Conservation (phyloP, 129 eudicot species). For the Gnaphalium uliginosum region DNA sequence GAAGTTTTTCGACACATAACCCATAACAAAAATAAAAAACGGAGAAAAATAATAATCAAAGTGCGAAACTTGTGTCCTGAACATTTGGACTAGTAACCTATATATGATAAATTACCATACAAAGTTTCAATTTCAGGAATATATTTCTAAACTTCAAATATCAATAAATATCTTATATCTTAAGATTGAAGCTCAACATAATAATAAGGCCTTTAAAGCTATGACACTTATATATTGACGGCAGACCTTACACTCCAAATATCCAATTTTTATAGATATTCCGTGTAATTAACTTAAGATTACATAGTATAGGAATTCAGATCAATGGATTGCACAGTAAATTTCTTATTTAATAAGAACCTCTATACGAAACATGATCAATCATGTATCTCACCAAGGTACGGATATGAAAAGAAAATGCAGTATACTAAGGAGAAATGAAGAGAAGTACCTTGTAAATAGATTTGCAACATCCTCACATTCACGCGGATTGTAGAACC, state of each 20-base stretch:
- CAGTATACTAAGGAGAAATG: neutral
- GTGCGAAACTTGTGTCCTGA: no score
- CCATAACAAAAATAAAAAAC: no score
- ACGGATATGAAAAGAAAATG: neutral
- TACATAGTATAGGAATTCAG: no score
- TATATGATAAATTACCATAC: no score
- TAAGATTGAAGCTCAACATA: neutral
- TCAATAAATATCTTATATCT: neutral
- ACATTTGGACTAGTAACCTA: no score
- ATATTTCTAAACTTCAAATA: no score
- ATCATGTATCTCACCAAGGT: no score
- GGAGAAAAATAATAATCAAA: no score
- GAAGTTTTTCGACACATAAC: neutral
- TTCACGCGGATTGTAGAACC: slow-evolving; percentile 80
- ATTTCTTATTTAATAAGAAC: no score
- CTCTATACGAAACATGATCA: neutral
- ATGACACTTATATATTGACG: neutral
- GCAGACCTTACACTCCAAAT: neutral
- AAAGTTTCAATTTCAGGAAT: neutral
- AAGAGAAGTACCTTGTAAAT: slow-evolving; percentile 51
- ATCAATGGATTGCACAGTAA: neutral
- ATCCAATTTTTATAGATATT: no score
- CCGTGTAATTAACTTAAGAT: no score
- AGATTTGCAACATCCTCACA: slow-evolving; percentile 80
- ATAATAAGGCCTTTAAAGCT: neutral